A percentile compares a stretch with the other conserved stretches of the same genome.
Evolutionary conservation across 2,329 filamentous ascomycete species (phyloP).

Genomic region (Pezicula neosporulosa): DNA sequence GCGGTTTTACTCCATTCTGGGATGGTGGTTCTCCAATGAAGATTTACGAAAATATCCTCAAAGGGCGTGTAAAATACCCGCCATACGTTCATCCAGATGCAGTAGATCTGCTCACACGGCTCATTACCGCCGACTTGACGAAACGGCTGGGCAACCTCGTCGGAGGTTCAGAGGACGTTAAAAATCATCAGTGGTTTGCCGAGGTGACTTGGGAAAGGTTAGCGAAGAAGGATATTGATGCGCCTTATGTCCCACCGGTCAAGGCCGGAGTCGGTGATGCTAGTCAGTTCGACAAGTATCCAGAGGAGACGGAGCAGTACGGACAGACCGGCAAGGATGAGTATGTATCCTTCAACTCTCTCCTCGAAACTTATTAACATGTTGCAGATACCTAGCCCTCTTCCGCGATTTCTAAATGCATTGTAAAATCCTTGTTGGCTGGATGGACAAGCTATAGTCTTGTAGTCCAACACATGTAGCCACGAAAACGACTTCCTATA

Average conservation of each 20-base stretch:
- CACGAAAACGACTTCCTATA: background rate
- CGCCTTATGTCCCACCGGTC: constrained; percentile 94
- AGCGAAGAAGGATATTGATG: constrained; percentile 94
- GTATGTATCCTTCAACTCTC: constrained; percentile 56
- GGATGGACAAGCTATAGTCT: too few species aligned
- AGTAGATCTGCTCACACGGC: constrained; percentile 83
- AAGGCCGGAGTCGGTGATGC: constrained; percentile 91
- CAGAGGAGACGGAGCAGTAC: constrained; percentile 93
- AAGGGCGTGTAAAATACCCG: constrained; percentile 93
- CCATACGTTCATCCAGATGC: constrained; percentile 93
- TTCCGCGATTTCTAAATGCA: constrained; percentile 4
- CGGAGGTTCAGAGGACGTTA: constrained; percentile 86
- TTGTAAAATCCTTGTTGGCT: background rate
- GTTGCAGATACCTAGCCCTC: constrained; percentile 1
- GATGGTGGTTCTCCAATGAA: constrained; percentile 97
- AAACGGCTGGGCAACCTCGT: constrained; percentile 94
- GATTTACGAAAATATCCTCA: constrained; percentile 99
- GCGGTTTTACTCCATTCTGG: constrained; percentile 98
- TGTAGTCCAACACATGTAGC: background rate
- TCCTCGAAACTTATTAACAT: background rate
- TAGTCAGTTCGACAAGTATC: constrained; percentile 97
- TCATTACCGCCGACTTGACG: constrained; percentile 93
- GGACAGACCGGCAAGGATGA: constrained; percentile 75
- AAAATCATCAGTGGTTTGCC: constrained; percentile 92
- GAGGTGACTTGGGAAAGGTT: constrained; percentile 98